Conservation (phyloP, 768 basidiomycete species). For the Scleroderma bovista region DNA sequence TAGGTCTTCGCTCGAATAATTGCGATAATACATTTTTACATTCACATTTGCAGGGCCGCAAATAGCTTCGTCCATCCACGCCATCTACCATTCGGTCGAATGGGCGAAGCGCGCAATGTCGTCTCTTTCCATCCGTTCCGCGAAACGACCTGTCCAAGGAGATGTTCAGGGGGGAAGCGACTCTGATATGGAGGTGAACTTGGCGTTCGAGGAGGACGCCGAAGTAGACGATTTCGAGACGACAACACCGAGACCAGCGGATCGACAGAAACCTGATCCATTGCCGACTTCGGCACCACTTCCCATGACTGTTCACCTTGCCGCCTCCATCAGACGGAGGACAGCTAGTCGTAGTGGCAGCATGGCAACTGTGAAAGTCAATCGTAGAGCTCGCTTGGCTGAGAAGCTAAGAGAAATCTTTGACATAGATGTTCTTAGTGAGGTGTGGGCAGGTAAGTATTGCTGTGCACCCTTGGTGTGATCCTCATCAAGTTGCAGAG, state of each 20-base stretch:
- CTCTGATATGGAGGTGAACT: slow-evolving; percentile 27
- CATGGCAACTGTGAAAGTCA: slow-evolving; percentile 65
- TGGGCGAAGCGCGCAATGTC: slow-evolving; percentile 47
- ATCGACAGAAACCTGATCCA: slow-evolving; percentile 11
- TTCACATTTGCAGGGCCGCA: slow-evolving; percentile 32
- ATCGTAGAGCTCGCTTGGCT: slow-evolving; percentile 69
- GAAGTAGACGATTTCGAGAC: slow-evolving; percentile 56
- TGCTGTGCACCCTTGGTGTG: background rate
- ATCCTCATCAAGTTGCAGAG: slow-evolving; percentile 41
- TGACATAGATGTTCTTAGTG: slow-evolving; percentile 70
- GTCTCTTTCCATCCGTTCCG: slow-evolving; percentile 13
- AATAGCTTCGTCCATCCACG: slow-evolving; percentile 82
- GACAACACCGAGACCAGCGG: slow-evolving; percentile 36
- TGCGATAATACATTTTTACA: background rate
- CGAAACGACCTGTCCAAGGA: slow-evolving; percentile 7
- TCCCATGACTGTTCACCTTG: slow-evolving; percentile 11
- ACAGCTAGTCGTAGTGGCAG: slow-evolving; percentile 46
- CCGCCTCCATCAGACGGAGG: slow-evolving; percentile 18
- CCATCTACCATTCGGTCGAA: slow-evolving; percentile 78
- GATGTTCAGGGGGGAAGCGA: slow-evolving; percentile 29
- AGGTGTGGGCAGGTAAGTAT: slow-evolving; percentile 74
- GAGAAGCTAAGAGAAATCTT: slow-evolving; percentile 89
- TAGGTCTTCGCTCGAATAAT: slow-evolving; percentile 21
- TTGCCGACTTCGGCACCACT: slow-evolving; percentile 1
- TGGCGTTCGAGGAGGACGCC: slow-evolving; percentile 47